phyloP scores from a whole-genome alignment of 2,329 filamentous ascomycete species.

The Pestalotiopsis sp. region DNA sequence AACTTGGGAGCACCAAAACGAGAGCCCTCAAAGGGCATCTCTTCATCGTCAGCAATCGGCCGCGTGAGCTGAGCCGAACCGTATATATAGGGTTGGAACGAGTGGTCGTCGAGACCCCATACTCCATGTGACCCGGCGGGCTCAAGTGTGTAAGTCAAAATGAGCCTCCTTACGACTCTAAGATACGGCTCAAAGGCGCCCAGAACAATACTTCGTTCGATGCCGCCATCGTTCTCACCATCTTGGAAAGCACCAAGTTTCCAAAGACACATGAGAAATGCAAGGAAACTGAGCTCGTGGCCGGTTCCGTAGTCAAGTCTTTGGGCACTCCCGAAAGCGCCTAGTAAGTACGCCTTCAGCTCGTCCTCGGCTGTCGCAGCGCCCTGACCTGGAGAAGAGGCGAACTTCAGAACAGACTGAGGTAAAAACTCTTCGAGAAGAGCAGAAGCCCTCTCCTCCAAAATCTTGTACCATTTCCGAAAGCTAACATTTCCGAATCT shows the following conservation, averaged over 20 bases:
- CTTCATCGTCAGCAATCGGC: constrained; percentile 63
- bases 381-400: constrained; percentile 20
- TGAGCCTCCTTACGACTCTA: constrained; percentile 74
- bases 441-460: constrained; percentile 59
- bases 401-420: constrained; percentile 28
- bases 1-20: constrained; percentile 71
- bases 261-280: constrained; percentile 89
- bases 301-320: constrained; percentile 94
- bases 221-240: constrained; percentile 49
- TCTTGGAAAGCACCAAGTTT: constrained; percentile 79
- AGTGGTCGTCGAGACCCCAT: constrained; percentile 98
- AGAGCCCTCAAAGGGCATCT: constrained; percentile 79
- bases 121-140: constrained; percentile 96
- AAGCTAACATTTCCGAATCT: constrained; percentile 94
- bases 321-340: constrained; percentile 85
- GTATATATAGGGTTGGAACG: constrained; percentile 91
- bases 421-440: constrained; percentile 62
- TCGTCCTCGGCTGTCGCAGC: constrained; percentile 62
- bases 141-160: constrained; percentile 89
- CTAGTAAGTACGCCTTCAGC: constrained; percentile 77
- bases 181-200: constrained; percentile 81
- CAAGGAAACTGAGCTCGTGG: constrained; percentile 92
- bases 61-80: constrained; percentile 88
- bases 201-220: constrained; percentile 80
- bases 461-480: constrained; percentile 75